Base-by-base conservation (phyloP, 768 basidiomycete species). In the Russula emetica region DNA sequence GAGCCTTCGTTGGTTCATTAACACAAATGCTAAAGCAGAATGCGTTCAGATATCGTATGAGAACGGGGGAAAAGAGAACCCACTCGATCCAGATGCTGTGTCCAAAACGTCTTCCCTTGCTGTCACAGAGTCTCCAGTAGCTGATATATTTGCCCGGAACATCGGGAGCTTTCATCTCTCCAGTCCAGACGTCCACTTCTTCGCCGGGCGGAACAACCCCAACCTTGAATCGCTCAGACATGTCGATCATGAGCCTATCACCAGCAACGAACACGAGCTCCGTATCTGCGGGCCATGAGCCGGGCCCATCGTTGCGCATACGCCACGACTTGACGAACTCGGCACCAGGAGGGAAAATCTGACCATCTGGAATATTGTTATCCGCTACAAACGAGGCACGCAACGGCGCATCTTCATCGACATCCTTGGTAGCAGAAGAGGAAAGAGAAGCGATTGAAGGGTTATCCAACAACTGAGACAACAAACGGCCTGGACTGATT, bases 251-350 rank as follows among this genome's bases (percentile, higher is more conserved):
- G 49, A 92, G 77, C n/a, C 78, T 74, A 44, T 85, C 83, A 20
- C 92, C 92, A 10, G 84, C 88, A 51, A 88, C 83, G 69, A 85
- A 92, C 11, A 82, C 79, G 20, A 94, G 74, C 69, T 85, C 80
- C 0, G 91, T 91, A 14, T 76, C 74, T 30, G 81, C 78, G 0
- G 88, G 88, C 91, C 90, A 94, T 22, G 84, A 79, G 6, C 72
- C 60, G 16, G 69, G 70, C 18, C 90, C 86, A 67, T 81, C 81
- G 69, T 94, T 94, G 34, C 78, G 66, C 78, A 93, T 80, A 61
- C 79, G 78, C 92, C 92, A 94, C 24, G 84, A 84, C 74, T 93
- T 94, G 60, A 92, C 82, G 69, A 94, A 94, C 71, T 90, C 89
- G 0, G 89, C 90, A 38, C 92, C 92, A 8, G 90, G 85, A 34